Conservation (phyloP, 257 asterid genomes). For the Solanum clarkiae region DNA sequence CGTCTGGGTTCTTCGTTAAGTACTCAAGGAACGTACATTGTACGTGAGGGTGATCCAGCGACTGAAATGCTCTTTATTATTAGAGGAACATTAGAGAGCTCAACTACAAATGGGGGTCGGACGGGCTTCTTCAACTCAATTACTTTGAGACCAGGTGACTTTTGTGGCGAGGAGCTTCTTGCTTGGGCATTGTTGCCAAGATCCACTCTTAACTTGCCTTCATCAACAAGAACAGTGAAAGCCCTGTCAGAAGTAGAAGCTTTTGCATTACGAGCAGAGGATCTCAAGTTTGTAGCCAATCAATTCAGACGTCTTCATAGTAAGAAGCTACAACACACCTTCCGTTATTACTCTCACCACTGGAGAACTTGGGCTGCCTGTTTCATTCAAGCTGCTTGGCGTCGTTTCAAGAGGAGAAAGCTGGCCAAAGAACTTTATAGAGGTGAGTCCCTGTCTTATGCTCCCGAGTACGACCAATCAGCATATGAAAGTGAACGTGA, state of each 20-base stretch:
- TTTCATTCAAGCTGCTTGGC: slow-evolving; percentile 74
- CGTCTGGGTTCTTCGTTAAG: slow-evolving; percentile 63
- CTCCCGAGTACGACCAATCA: slow-evolving; percentile 9
- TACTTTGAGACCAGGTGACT: slow-evolving; percentile 50
- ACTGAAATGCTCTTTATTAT: slow-evolving; percentile 71
- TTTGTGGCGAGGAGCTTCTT: slow-evolving; percentile 79
- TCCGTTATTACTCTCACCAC: slow-evolving; percentile 67
- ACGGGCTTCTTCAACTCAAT: slow-evolving; percentile 69
- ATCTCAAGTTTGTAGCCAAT: slow-evolving; percentile 70
- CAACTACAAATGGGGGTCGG: slow-evolving; percentile 87
- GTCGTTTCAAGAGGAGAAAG: slow-evolving; percentile 37
- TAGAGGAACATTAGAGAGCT: slow-evolving; percentile 69
- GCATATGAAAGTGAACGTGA: slow-evolving; percentile 1
- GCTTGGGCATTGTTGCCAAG: slow-evolving; percentile 74
- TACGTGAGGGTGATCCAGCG: slow-evolving; percentile 84
- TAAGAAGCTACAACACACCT: slow-evolving; percentile 70
- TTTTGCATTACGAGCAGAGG: slow-evolving; percentile 70
- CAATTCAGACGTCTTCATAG: slow-evolving; percentile 85
- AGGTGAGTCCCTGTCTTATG: slow-evolving; percentile 33
- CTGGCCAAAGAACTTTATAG: slow-evolving; percentile 27
- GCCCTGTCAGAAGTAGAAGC: slow-evolving; percentile 72
- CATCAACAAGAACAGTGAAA: slow-evolving; percentile 75
- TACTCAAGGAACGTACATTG: slow-evolving; percentile 67
- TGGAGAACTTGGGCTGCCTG: slow-evolving; percentile 91
- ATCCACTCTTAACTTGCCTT: slow-evolving; percentile 49